Evolutionary conservation across 768 basidiomycete genomes (phyloP), one percentile per base, ranked within the genome.

Genomic region (Gyrodon lividus): DNA sequence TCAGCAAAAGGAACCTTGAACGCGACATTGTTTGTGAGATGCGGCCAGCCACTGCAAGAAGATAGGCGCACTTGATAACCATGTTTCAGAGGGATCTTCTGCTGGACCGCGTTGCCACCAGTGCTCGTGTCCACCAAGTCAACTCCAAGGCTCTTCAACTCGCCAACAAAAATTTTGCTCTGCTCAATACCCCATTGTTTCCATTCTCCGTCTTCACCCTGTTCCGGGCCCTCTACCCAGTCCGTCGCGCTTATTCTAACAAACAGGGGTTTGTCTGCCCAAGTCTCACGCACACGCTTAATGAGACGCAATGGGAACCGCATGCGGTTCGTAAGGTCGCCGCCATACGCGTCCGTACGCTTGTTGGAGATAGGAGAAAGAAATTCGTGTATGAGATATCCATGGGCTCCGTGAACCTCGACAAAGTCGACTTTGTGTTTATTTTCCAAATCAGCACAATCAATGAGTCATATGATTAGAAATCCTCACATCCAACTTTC

Each of bases 171-270:
- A 30, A 83, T 60, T 28, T 74, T 83, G 63, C 79, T 87, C 68
- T 93, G 91, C 61, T 90, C 84, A 46, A 90, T 72, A 10, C 89
- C 90, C 87, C 89, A 89, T 46, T 81, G 77, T 51, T 73, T 75
- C 80, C 80, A 89, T 48, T 70, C 66, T 13, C 79, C 83, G 17
- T 80, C 64, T 6, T 63, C 72, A 69, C 71, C 78, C 64, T 74
- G 77, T 69, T 81, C 87, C 5, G 74, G 73, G 5, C 73, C 75
- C 48, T 77, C 74, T 8, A 79, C 80, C 83, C 84, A 89, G 54
- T 91, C 87, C 10, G 74, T 72, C 10, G 83, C 87, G 47, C 81
- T 83, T 42, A 89, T 74, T 19, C 86, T 74, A 43, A 86, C 82
- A 68, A 92, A 89, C 12, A 93, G 74, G 3, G 90, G 87, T 51